Percentiles rank a stretch among this genome's conserved stretches.
These are phyloP conservation scores for Xylaria sp. DNA, from an alignment of 2,329 filamentous ascomycete species.

Conservation along the genomic window DNA sequence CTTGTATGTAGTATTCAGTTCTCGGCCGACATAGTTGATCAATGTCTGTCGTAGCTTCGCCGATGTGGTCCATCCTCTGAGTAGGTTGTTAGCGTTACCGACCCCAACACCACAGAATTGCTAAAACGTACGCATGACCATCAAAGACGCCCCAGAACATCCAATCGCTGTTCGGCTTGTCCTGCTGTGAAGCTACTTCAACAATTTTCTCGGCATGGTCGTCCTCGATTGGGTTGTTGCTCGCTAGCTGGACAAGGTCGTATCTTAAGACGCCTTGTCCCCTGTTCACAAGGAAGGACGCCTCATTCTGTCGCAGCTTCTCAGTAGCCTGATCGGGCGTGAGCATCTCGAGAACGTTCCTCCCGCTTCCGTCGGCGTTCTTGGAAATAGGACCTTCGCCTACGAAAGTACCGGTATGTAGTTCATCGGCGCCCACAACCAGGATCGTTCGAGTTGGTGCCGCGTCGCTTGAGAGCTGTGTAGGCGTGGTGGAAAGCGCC, in stretches of 20 bases:
- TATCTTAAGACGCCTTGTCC: constrained; percentile 94
- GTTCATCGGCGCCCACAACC: constrained; percentile 88
- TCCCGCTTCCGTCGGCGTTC: constrained; percentile 83
- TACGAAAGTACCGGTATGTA: constrained; percentile 87
- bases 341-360: constrained; percentile 93
- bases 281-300: constrained; percentile 89
- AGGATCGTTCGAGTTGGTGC: constrained; percentile 74
- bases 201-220: constrained; percentile 99
- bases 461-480: constrained; percentile 52
- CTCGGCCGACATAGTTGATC: constrained; percentile 91
- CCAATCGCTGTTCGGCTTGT: constrained; percentile 79
- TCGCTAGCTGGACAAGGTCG: constrained; percentile 92
- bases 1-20: constrained; percentile 93
- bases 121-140: constrained; percentile 80
- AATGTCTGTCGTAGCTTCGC: constrained; percentile 93
- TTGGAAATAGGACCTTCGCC: constrained; percentile 90
- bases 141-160: constrained; percentile 99
- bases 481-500: constrained; percentile 55
- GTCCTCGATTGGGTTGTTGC: constrained; percentile 98
- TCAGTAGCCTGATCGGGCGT: constrained; percentile 92
- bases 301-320: constrained; percentile 87
- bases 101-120: background rate
- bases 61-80: constrained; percentile 95
- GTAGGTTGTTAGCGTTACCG: constrained; percentile 32
- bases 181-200: constrained; percentile 74